phyloP scores from a whole-genome alignment of 2,329 filamentous ascomycete species.

The Aspergillus fischeri region DNA sequence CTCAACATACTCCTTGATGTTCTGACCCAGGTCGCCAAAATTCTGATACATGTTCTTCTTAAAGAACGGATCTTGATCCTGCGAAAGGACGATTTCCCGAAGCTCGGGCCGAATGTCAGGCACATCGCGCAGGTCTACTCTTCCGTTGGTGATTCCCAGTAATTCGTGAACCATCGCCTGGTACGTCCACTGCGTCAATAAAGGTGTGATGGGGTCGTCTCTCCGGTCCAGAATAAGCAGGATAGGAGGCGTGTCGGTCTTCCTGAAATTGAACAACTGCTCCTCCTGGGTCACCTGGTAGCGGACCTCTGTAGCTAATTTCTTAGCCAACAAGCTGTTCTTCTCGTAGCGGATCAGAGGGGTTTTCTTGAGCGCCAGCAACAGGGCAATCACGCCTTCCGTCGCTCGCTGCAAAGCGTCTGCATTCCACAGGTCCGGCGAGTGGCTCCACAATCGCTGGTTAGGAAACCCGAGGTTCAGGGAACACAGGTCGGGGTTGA shows the following conservation, averaged over 20 bases:
- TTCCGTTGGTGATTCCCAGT: constrained; percentile 89
- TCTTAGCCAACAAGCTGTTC: constrained; percentile 85
- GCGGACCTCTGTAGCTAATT: constrained; percentile 85
- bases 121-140: constrained; percentile 80
- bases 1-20: constrained; percentile 98
- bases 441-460: constrained; percentile 74
- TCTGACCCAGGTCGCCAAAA: constrained; percentile 90
- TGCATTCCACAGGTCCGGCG: constrained; percentile 83
- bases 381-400: constrained; percentile 77
- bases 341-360: constrained; percentile 90
- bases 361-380: constrained; percentile 93
- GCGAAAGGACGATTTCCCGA: constrained; percentile 89
- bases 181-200: constrained; percentile 97
- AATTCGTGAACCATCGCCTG: constrained; percentile 99
- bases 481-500: constrained; percentile 91
- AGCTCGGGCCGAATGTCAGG: constrained; percentile 82
- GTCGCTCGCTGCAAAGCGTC: constrained; percentile 82
- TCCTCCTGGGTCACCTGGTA: constrained; percentile 95
- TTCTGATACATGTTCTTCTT: constrained; percentile 99
- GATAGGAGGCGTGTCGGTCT: constrained; percentile 90
- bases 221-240: constrained; percentile 84
- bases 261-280: constrained; percentile 92
- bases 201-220: constrained; percentile 89
- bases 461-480: constrained; percentile 68
- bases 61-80: constrained; percentile 98